A percentile compares a stretch with the other conserved stretches of the same genome.
These are phyloP conservation scores for Protomyces gravidus DNA, from an alignment of 1,139 yeast genomes.

Conservation along the genomic window DNA sequence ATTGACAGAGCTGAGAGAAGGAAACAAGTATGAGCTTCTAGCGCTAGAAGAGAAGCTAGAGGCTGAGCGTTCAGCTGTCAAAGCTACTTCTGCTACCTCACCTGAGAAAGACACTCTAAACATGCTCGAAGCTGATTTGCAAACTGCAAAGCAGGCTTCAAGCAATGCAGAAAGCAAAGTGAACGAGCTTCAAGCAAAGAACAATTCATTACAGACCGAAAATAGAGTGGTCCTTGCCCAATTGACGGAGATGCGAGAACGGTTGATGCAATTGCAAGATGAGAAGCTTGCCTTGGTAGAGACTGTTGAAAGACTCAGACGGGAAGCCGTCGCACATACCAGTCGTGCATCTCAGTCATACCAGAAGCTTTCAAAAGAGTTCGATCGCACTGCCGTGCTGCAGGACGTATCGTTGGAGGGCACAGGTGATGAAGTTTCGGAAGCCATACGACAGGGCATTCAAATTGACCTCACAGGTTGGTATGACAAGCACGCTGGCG, in stretches of 20 bases:
- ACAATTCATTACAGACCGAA: conserved; percentile 12
- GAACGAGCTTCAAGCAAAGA: conserved; percentile 6
- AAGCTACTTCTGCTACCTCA: too few species aligned
- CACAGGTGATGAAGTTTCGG: background rate
- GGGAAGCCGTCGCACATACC: background rate
- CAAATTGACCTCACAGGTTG: conserved; percentile 20
- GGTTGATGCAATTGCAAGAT: conserved; percentile 19
- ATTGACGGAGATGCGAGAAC: conserved; percentile 13
- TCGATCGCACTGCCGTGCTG: conserved; percentile 6
- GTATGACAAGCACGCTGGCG: conserved; percentile 24
- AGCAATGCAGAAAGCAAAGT: background rate
- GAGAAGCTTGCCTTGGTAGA: conserved; percentile 23
- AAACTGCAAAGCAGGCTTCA: background rate
- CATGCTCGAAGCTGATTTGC: background rate
- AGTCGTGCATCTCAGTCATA: background rate
- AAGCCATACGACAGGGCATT: conserved; percentile 1
- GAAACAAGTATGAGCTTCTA: background rate
- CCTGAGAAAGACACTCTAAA: background rate
- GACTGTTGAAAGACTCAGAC: conserved; percentile 4
- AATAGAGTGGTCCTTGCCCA: conserved; percentile 13
- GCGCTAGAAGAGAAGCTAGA: too few species aligned
- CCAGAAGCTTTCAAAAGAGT: conserved; percentile 11
- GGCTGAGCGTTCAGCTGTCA: too few species aligned
- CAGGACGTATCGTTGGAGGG: conserved; percentile 12
- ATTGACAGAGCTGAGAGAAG: background rate